Conservation (phyloP, 2,329 filamentous ascomycete genomes). For the Fusarium mangiferae region DNA sequence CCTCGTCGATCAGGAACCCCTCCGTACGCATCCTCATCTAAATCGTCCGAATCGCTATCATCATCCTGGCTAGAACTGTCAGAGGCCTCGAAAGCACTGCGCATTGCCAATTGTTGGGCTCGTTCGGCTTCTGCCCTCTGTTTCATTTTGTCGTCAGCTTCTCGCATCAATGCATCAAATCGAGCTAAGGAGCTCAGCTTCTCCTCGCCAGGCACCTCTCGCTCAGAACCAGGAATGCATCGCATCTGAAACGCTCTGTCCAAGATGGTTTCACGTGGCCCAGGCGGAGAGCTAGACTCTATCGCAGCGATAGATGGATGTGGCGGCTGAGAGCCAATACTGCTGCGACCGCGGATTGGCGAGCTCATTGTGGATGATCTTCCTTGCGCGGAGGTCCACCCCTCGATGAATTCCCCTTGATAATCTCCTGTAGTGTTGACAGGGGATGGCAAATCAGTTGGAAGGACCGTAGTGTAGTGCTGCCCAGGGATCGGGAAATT, state of each 20-base stretch:
- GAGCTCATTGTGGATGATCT: slow-evolving; percentile 68
- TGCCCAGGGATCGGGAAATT: slow-evolving; percentile 54
- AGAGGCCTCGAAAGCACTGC: slow-evolving; percentile 64
- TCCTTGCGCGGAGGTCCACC: slow-evolving; percentile 69
- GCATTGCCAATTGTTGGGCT: slow-evolving; percentile 50
- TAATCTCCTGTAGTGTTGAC: slow-evolving; percentile 65
- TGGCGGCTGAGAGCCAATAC: slow-evolving; percentile 62
- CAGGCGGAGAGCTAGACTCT: slow-evolving; percentile 61
- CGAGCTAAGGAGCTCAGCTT: slow-evolving; percentile 72
- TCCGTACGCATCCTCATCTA: slow-evolving; percentile 55
- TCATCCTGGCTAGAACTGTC: slow-evolving; percentile 57
- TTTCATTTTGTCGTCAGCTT: slow-evolving; percentile 63
- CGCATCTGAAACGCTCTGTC: slow-evolving; percentile 73
- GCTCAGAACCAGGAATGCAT: slow-evolving; percentile 69
- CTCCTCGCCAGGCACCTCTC: slow-evolving; percentile 65
- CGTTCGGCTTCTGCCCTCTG: slow-evolving; percentile 51
- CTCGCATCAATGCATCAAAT: slow-evolving; percentile 73
- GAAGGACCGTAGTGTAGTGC: slow-evolving; percentile 62
- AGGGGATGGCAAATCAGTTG: slow-evolving; percentile 67
- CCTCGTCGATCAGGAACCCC: slow-evolving; percentile 48
- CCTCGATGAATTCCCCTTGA: slow-evolving; percentile 66
- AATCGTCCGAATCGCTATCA: slow-evolving; percentile 53
- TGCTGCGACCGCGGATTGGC: slow-evolving; percentile 64
- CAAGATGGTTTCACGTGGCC: slow-evolving; percentile 71
- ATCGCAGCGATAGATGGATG: slow-evolving; percentile 50